Base-by-base conservation (phyloP, 768 basidiomycete species). In the Naganishia antarctica region DNA sequence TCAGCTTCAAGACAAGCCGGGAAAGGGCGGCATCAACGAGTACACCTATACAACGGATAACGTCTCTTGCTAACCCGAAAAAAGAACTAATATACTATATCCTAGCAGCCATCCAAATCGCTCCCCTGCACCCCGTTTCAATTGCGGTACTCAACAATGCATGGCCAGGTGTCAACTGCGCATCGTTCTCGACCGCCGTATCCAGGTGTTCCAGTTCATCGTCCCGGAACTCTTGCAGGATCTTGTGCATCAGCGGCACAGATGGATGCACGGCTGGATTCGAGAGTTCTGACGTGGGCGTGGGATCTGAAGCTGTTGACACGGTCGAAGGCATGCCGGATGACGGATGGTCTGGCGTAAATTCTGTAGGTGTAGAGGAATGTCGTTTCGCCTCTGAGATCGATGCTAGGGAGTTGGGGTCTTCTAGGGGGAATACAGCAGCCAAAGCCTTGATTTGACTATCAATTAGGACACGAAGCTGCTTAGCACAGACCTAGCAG, bases 131-230 rank as follows among this genome's bases (percentile, higher is more conserved):
- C 1, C 91, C 91, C 3, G 80, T 82, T 2, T 88, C 91, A 12
- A 98, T 82, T 26, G 91, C 79, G 8, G 89, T 87, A 70, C 90
- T 92, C 63, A 98, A 79, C 45, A 98, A 79, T 1, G 91, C 90
- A 76, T 98, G 91, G 44, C 87, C 91, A 1, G 93, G 91, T 23
- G 91, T 91, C 57, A 86, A 83, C 76, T 96, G 93, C 26, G 90
- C 87, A 73, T 88, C 82, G 70, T 96, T 83, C 62, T 86, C 86
- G 7, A 98, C 87, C 2, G 93, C 93, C 32, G 86, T 89, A 70
- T 96, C 89, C 63, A 97, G 81, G 76, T 98, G 93, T 73, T 91
- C 92, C 18, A 97, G 82, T 72, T 98, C 93, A 71, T 98, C 93
- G 77, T 97, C 91, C 68, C 91, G 81, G 74, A 97, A 88, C 75